Evolutionary conservation across 768 basidiomycete species (phyloP), one percentile per base, ranked within the genome.

Genomic region (Tephrocybe sp.): DNA sequence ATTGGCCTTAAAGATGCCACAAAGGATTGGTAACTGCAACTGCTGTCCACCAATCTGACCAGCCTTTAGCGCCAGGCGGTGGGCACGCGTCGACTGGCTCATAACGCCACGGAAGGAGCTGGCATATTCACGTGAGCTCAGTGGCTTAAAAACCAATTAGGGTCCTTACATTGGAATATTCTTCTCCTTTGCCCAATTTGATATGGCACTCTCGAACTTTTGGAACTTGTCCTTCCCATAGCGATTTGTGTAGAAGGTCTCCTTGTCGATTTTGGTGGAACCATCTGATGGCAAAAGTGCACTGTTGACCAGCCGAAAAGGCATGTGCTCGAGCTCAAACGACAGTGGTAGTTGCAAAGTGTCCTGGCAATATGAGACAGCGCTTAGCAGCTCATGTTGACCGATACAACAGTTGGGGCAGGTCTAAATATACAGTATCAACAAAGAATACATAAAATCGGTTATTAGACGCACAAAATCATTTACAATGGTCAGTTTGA

Each of bases 51-150:
- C 85, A 17, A 81, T 54, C 55, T 75, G 67, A 64, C 74, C 85
- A 1, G 89, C 88, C 62, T 88, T 86, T 49, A 80, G 78, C 25
- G 85, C 74, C 23, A 93, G 73, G 10, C 90, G 79, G 65, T 92
- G 90, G 8, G 85, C 86, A 17, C 75, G 70, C 32, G 76, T 83
- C n/a, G 89, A 86, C 60, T 83, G 80, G 47, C 78, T 75, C 55
- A 91, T 73, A 12, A 74, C 73, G 17, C 88, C 88, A 14, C 73
- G 74, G 60, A 82, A 83, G 3, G 73, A 70, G 46, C 87, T 89
- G 59, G 14, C 25, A 45, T 26, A 14, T 41, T 28, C 45, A 61
- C 37, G 15, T 50, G 40, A 58, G 44, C 28, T 9, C 39, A n/a
- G 4, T n/a, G 3, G 21, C 24, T 3, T 1, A 15, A 5, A 21